Conservation (phyloP, 1,284 basidiomycete genomes). For the Rhodotorula sp. region DNA sequence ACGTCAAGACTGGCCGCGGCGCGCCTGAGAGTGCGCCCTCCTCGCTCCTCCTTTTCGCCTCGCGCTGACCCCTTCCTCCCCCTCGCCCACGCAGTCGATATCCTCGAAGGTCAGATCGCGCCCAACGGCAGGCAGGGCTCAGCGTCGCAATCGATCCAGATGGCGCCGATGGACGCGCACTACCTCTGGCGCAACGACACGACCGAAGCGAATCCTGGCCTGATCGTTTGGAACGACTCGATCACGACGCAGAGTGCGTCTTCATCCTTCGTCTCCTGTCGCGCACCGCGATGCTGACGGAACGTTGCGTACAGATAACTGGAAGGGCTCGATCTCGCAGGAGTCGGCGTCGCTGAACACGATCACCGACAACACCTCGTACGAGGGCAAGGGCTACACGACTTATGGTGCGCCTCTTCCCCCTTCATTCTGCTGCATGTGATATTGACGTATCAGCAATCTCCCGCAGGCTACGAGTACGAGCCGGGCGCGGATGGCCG, state of each 20-base stretch:
- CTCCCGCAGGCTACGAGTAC: conserved; percentile 27
- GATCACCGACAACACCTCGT: conserved; percentile 34
- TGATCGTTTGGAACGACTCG: conserved; percentile 56
- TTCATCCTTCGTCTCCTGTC: conserved; percentile 63
- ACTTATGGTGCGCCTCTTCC: conserved; percentile 14
- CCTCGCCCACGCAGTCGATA: conserved; percentile 51
- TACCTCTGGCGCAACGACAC: conserved; percentile 56
- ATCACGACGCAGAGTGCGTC: conserved; percentile 57
- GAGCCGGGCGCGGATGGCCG: conserved; percentile 30
- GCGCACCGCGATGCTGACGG: conserved; percentile 38
- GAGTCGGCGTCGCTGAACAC: conserved; percentile 43
- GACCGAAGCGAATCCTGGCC: conserved; percentile 45
- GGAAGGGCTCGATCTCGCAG: conserved; percentile 42
- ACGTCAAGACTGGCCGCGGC: conserved; percentile 52
- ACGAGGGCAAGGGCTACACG: conserved; percentile 38
- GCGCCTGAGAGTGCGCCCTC: conserved; percentile 54
- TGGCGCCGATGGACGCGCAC: conserved; percentile 59
- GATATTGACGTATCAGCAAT: too few species aligned
- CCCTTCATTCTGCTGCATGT: too few species aligned
- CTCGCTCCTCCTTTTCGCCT: rapidly evolving
- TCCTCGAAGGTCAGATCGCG: conserved; percentile 57
- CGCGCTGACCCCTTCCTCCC: not conserved
- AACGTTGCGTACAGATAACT: conserved; percentile 23
- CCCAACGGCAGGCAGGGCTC: conserved; percentile 48
- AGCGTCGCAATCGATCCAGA: conserved; percentile 54